phyloP scores from a whole-genome alignment of 2,329 filamentous ascomycete genomes.

The Pseudogymnoascus sp. region DNA sequence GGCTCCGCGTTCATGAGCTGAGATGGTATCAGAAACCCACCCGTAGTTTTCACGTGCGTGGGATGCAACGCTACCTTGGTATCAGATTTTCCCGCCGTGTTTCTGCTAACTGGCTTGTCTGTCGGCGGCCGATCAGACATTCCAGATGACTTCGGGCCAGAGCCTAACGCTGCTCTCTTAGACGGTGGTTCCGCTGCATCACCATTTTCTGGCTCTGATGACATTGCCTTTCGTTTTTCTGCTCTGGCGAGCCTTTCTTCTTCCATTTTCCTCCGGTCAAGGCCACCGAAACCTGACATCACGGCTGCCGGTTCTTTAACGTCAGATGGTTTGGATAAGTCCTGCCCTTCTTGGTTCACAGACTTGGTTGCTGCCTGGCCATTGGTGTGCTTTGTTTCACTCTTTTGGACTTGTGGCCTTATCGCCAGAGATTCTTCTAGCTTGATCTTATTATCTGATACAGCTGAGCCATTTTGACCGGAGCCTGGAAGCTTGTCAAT shows the following conservation, averaged over 20 bases:
- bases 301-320: not conserved
- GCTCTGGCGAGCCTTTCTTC: conserved; percentile 64
- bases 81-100: not conserved
- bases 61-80: conserved; percentile 3
- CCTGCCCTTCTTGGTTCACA: not conserved
- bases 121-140: not conserved
- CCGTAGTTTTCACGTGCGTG: not conserved
- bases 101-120: not conserved
- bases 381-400: not conserved
- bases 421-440: not conserved
- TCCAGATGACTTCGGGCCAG: not conserved
- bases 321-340: not conserved
- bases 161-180: not conserved
- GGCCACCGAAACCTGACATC: not conserved
- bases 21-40: conserved; percentile 5
- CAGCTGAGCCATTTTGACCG: not conserved
- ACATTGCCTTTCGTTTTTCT: conserved; percentile 29
- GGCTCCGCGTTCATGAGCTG: conserved; percentile 8
- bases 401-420: not conserved
- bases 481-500: not conserved
- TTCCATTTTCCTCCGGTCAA: conserved; percentile 81
- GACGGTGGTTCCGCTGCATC: not conserved
- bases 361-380: not conserved
- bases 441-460: not conserved
- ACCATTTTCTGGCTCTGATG: conserved; percentile 12